Evolutionary conservation across 164 flowering plant species (phyloP), one percentile per base, ranked within the genome.

Genomic region (Berberis vulgaris): DNA sequence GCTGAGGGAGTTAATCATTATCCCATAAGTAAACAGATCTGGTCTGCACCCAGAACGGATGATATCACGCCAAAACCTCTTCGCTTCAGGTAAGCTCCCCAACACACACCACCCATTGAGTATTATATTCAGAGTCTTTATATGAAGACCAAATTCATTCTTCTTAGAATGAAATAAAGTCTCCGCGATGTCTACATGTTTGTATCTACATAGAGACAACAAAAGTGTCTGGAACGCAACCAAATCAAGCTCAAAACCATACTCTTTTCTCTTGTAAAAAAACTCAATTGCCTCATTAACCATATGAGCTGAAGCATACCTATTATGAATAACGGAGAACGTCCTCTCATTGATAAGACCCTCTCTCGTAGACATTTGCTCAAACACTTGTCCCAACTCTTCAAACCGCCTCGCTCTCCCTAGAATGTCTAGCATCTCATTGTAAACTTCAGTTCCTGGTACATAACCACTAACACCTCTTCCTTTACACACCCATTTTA

Each of bases 21-120:
- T 89, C 67, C 85, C 95, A 69, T 83, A 86, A 0, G 96, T 91
- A 57, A 72, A 83, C 52, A 56, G 38, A 73, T 85, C 90, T 1
- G 86, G 95, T 70, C 72, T 82, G 71, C 87, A 84, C 56, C 73
- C 71, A 12, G 89, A 86, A n/a, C 71, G 58, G 8, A 91, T 57
- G 11, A 89, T 87, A 63, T 89, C 95, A 38, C 83, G 86, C 96
- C 96, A 94, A 69, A 91, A 82, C 72, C 99, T 73, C 71, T 89
- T 91, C 0, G 93, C 86, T 63, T 94, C 97, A 4, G 73, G 76
- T 38, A 85, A 74, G 69, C 75, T 86, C 42, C 93, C 89, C 71
- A 76, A 45, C 57, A 88, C 86, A 68, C 97, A 86, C 97, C 97
- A 91, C 45, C 99, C 99, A 68, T 91, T 86, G 2, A 94, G 86